Evolutionary conservation across 306 rosid genomes (phyloP).

Genomic region (Luffa acutangula): DNA sequence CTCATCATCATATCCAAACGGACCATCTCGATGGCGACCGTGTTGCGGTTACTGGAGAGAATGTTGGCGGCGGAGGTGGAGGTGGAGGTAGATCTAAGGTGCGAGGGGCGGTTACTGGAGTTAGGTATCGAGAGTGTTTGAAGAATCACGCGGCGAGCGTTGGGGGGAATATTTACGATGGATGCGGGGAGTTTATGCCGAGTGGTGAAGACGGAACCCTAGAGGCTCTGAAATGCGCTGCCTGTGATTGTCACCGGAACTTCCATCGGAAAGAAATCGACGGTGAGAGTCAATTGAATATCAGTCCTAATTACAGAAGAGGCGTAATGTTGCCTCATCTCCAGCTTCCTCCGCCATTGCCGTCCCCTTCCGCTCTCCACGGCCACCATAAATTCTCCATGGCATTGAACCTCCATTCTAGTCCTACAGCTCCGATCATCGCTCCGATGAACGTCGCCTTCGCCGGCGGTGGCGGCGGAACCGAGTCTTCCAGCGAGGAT

Average conservation of each 20-base stretch:
- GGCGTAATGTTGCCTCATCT: conserved; percentile 28
- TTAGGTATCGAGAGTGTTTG: conserved; percentile 32
- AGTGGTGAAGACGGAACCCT: conserved; percentile 39
- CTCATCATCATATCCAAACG: conserved; percentile 5
- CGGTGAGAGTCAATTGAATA: conserved; percentile 23
- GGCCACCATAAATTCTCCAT: conserved; percentile 30
- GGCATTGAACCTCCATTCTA: conserved; percentile 13
- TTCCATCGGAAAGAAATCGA: conserved; percentile 45
- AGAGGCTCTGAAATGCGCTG: conserved; percentile 44
- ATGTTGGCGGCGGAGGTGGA: not conserved
- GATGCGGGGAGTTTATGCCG: conserved; percentile 57
- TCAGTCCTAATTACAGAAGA: conserved; percentile 24
- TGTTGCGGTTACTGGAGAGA: not conserved
- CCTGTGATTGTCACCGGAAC: conserved; percentile 40
- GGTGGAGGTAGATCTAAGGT: conserved; percentile 7
- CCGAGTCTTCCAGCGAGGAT: conserved; percentile 42
- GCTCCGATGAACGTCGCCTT: conserved; percentile 45
- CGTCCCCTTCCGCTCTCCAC: conserved; percentile 15
- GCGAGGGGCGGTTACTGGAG: not conserved
- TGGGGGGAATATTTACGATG: conserved; percentile 40
- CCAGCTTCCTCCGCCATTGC: conserved; percentile 33
- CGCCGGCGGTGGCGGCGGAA: conserved; percentile 19
- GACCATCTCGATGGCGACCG: not conserved
- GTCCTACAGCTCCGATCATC: conserved; percentile 19
- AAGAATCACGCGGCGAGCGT: conserved; percentile 47